These are phyloP conservation scores for Umbelopsis isabellina DNA, from an alignment of 192 early-diverging fungal species.

Conservation along the genomic window DNA sequence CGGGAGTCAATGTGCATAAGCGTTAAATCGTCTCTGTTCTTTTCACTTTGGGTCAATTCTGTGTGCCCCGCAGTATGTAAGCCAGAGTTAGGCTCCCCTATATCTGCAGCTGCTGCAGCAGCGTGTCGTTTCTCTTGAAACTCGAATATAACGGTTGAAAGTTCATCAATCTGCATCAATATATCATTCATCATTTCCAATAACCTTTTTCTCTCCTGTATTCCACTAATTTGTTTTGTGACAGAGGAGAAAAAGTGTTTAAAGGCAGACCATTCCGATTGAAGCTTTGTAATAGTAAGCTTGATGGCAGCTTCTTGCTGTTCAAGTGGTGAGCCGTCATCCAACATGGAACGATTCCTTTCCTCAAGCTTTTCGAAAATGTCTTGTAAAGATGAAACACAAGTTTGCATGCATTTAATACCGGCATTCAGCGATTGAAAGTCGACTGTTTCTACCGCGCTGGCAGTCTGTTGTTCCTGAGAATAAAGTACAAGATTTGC, in stretches of 20 bases:
- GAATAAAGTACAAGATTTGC: slow-evolving; percentile 59
- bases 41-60: neutral
- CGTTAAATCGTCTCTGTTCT: slow-evolving; percentile 36
- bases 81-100: neutral
- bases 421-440: slow-evolving; percentile 46
- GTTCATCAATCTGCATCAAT: slow-evolving; percentile 46
- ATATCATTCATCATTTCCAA: slow-evolving; percentile 44
- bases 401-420: slow-evolving; percentile 47
- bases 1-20: slow-evolving; percentile 53
- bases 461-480: slow-evolving; percentile 52
- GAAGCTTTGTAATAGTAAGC: slow-evolving; percentile 45
- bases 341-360: slow-evolving; percentile 25
- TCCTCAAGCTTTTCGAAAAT: slow-evolving; percentile 38
- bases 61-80: neutral
- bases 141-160: slow-evolving; percentile 47
- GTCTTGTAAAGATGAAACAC: slow-evolving; percentile 50
- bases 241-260: slow-evolving; percentile 58
- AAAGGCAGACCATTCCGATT: slow-evolving; percentile 58
- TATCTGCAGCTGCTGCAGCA: slow-evolving; percentile 1
- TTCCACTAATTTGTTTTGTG: slow-evolving; percentile 50
- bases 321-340: slow-evolving; percentile 10
- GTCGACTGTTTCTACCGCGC: slow-evolving; percentile 42
- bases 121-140: slow-evolving; percentile 45
- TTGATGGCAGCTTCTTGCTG: slow-evolving; percentile 28
- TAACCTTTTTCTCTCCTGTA: slow-evolving; percentile 38